Evolutionary conservation across 2,329 filamentous ascomycete genomes (phyloP).

Genomic region (Stachybotrys chlorohalonatus): DNA sequence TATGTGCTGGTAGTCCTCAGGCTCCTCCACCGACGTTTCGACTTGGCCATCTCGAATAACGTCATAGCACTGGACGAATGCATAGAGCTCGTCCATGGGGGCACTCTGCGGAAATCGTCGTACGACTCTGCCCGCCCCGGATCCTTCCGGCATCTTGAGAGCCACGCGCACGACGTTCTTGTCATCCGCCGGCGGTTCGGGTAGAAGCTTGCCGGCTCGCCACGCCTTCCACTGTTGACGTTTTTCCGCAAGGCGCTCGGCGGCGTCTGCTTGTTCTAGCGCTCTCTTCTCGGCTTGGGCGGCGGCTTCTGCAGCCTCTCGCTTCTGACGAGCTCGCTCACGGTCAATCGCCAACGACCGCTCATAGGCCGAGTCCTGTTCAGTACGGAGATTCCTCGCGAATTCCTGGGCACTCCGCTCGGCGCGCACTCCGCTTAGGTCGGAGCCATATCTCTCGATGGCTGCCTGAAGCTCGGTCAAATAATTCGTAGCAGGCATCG

Average conservation of each 20-base stretch:
- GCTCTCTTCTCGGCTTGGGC: constrained; percentile 57
- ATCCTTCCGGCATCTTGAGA: constrained; percentile 50
- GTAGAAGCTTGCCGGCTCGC: constrained; percentile 58
- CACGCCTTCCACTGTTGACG: constrained; percentile 68
- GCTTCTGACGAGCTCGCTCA: constrained; percentile 67
- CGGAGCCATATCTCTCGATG: constrained; percentile 66
- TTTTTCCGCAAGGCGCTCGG: constrained; percentile 35
- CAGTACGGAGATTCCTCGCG: constrained; percentile 68
- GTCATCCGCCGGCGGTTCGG: constrained; percentile 55
- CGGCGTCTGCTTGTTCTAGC: constrained; percentile 52
- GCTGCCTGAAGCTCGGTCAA: constrained; percentile 65
- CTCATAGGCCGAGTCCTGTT: constrained; percentile 93
- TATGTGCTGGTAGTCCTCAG: constrained; percentile 64
- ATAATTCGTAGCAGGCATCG: constrained; percentile 61
- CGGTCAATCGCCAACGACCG: constrained; percentile 80
- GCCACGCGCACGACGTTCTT: constrained; percentile 67
- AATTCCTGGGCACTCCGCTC: constrained; percentile 73
- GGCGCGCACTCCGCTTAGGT: constrained; percentile 65
- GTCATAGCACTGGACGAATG: constrained; percentile 88
- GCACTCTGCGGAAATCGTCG: constrained; percentile 64
- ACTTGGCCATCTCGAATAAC: constrained; percentile 37
- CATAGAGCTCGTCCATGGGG: constrained; percentile 81
- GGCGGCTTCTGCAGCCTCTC: constrained; percentile 66
- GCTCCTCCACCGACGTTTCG: constrained; percentile 29
- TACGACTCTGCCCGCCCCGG: constrained; percentile 64